A percentile compares a stretch with the other conserved stretches of the same genome.
Conservation (phyloP, 768 basidiomycete species). For the Leccinellum rugosiceps region DNA sequence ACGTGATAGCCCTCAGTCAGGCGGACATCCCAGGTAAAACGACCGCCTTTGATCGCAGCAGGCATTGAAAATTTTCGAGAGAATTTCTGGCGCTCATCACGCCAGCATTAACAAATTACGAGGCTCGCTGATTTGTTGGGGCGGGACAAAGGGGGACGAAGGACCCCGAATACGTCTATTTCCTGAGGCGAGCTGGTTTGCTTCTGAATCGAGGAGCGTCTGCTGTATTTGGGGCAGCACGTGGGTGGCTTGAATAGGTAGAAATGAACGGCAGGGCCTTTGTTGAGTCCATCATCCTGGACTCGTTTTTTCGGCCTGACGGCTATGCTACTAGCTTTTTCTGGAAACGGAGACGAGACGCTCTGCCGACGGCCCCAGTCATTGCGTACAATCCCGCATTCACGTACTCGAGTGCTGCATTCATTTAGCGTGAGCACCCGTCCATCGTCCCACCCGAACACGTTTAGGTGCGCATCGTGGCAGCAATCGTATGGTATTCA, state of each 20-base stretch:
- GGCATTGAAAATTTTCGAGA: constrained; percentile 3
- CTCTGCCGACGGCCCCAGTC: constrained; percentile 20
- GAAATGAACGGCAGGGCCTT: constrained; percentile 1
- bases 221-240: constrained; percentile 11
- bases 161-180: constrained; percentile 25
- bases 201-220: neutral
- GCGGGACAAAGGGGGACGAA: constrained; percentile 3
- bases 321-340: constrained; percentile 10
- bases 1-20: constrained; percentile 6
- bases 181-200: constrained; percentile 22
- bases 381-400: constrained; percentile 23
- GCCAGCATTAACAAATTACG: constrained; percentile 8
- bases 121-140: constrained; percentile 16
- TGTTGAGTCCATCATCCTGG: neutral
- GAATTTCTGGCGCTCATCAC: constrained; percentile 20
- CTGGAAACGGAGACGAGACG: constrained; percentile 20
- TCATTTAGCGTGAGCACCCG: constrained; percentile 19
- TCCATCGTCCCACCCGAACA: constrained; percentile 12
- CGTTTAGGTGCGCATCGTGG: constrained; percentile 23
- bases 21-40: constrained; percentile 11
- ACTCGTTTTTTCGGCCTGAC: constrained; percentile 1
- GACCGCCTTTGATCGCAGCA: constrained; percentile 6
- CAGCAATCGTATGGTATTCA: constrained; percentile 20
- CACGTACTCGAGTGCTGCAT: constrained; percentile 23
- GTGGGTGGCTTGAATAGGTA: constrained; percentile 10